Evolutionary conservation across 257 asterid genomes (phyloP), one percentile per base, ranked within the genome.

Genomic region (Rehmannia glutinosa): DNA sequence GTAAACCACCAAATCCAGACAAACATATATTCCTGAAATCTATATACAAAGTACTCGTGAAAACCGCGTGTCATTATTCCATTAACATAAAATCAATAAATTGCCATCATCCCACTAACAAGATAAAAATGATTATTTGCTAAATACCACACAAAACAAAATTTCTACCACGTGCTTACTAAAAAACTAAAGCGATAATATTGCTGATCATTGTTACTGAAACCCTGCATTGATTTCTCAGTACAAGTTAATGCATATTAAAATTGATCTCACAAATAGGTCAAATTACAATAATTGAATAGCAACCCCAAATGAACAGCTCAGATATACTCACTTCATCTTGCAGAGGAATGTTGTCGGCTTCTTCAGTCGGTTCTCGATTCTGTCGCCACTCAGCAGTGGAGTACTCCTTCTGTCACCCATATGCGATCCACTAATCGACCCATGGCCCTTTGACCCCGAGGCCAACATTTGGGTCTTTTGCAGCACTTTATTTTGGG

Each of bases 271-370:
- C 46, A 32, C 39, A 25, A 65, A 61, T 60, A 66, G 16, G 36
- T 41, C n/a, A 46, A 60, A 28, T 12, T 50, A 73, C 64, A 41
- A 5, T 27, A 62, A 56, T 10, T 51, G 28, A 39, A 62, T 20
- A 47, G 41, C n/a, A n/a, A n/a, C n/a, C n/a, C n/a, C n/a, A n/a
- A n/a, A n/a, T n/a, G n/a, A n/a, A 69, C n/a, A 73, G 25, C 43
- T 49, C 67, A 45, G 10, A 42, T 45, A 70, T 59, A 91, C 97
- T 88, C 78, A 94, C 99, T 91, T 90, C 81, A 94, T 69, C 87
- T 94, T 94, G 97, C 99, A 94, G 78, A 94, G 85, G 68, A 94
- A 94, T 3, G 97, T 88, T 8, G 99, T 90, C 3, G 99, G 99
- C 76, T 91, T 94, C 91, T 91, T 91, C 77, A 94, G 80, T 64